Evolutionary conservation across 371 early-diverging fungal species (phyloP).

Genomic region (Mortierella sp.): DNA sequence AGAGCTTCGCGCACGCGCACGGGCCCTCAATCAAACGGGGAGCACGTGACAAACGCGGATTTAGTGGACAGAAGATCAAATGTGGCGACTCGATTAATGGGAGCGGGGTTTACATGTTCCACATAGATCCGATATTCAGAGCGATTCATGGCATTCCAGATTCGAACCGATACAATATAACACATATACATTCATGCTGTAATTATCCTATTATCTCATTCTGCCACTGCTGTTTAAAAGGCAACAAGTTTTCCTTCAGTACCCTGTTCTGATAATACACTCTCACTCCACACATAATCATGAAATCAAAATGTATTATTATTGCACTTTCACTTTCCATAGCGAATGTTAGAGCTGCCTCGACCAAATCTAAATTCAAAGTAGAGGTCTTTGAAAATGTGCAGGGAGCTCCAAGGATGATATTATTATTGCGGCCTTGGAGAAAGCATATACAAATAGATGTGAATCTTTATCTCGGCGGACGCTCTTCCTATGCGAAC

Average conservation of each 20-base stretch:
- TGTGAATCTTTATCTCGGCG: slow-evolving; percentile 80
- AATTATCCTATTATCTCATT: not conserved
- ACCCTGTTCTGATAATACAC: not conserved
- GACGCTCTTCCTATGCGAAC: slow-evolving; percentile 63
- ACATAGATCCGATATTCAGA: slow-evolving; percentile 23
- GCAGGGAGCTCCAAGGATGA: slow-evolving; percentile 68
- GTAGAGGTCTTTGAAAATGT: slow-evolving; percentile 49
- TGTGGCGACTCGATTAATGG: not conserved
- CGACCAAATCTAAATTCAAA: slow-evolving; percentile 1
- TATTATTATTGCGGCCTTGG: slow-evolving; percentile 74
- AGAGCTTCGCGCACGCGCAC: not conserved
- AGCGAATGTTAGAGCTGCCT: slow-evolving; percentile 6
- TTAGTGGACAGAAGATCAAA: no score
- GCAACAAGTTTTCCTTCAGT: not conserved
- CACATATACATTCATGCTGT: not conserved
- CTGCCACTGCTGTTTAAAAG: not conserved
- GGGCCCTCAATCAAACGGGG: not conserved
- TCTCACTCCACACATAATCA: not conserved
- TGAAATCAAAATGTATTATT: slow-evolving; percentile 8
- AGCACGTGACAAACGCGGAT: not conserved
- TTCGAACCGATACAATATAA: slow-evolving; percentile 2
- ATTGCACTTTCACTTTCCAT: slow-evolving; percentile 26
- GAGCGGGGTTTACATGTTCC: slow-evolving; percentile 8
- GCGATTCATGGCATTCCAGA: slow-evolving; percentile 21
- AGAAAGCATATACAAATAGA: slow-evolving; percentile 69